Percentiles rank a stretch among this genome's conserved stretches.
These are phyloP conservation scores for Ilex paraguariensis DNA, from an alignment of 305 asterid genomes.

Conservation along the genomic window DNA sequence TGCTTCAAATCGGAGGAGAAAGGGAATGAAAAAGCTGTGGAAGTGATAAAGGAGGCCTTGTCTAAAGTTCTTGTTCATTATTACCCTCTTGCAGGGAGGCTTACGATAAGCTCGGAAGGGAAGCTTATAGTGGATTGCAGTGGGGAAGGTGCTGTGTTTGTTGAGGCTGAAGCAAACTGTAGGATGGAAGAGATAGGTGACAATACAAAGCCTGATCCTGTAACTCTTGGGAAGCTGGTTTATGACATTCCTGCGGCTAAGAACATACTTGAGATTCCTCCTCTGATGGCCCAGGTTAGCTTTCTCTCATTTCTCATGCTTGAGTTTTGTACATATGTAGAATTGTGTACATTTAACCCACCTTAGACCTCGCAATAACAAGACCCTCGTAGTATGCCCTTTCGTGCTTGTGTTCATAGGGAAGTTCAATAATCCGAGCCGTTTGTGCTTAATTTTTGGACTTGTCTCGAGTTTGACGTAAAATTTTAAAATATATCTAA, in stretches of 20 bases:
- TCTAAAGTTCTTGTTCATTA: constrained; percentile 4
- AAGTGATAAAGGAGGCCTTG: constrained; percentile 2
- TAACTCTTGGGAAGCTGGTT: constrained; percentile 1
- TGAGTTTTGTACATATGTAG: no score
- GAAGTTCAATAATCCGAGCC: no score
- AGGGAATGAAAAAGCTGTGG: not conserved
- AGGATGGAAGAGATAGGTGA: not conserved
- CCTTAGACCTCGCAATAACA: no score
- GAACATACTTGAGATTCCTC: constrained; percentile 4
- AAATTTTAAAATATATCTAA: no score
- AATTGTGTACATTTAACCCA: no score
- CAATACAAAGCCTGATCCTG: constrained; percentile 2
- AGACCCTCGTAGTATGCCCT: no score
- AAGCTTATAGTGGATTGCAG: constrained; percentile 5
- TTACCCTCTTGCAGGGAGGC: constrained; percentile 1
- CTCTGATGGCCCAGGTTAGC: not conserved
- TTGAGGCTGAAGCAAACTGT: constrained; percentile 5
- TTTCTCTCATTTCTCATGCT: no score
- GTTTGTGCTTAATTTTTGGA: no score
- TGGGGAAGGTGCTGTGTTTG: constrained; percentile 4
- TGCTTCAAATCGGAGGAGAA: constrained; percentile 15
- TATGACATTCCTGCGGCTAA: constrained; percentile 1
- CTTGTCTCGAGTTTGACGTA: no score
- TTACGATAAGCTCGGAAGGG: not conserved
- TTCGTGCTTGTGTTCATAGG: no score